Evolutionary conservation across 2,329 filamentous ascomycete species (phyloP), one percentile per base, ranked within the genome.

Genomic region (Metarhizium robertsii): DNA sequence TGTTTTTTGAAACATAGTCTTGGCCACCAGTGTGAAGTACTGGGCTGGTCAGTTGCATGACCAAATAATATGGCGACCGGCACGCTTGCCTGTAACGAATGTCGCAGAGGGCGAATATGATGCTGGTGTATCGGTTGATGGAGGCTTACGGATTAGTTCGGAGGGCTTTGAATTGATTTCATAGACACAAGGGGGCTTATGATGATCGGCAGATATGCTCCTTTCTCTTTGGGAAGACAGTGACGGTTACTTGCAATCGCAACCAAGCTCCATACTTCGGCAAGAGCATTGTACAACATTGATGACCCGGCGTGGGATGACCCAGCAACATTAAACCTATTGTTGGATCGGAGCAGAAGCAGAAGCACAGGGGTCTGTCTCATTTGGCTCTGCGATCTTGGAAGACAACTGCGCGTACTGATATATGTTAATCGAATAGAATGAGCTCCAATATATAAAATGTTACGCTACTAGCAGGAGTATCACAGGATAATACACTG

Each of bases 141-240:
- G 30, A 46, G 20, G 38, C 30, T 52, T 48, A 52, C n/a, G 53
- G 38, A 14, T 47, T 53, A 49, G 43, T 18, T 50, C 45, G 34
- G 36, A 55, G 53, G 32, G 55, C 50, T 53, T 52, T 58, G 58
- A 40, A 52, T 59, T 54, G 50, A 49, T 54, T 43, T 56, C 50
- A 58, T 58, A 59, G 56, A 59, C 54, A 52, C 54, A 56, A 58
- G 56, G 54, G 14, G 53, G 53, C 54, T 50, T 56, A 50, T 32
- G 50, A 52, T 45, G 52, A 52, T 47, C 45, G 46, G 52, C 48
- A 56, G 50, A 56, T 53, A 25, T 52, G 38, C 10, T 51, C 34
- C 20, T 52, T 29, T 25, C 16, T 48, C 13, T 25, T 7, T 20
- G 6, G 32, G 14, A n/a, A 47, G 53, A 36, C 20, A 36, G 49